Base-by-base conservation (phyloP, 176 grass and related monocot species). In the Echinochloa phyllopogon region DNA sequence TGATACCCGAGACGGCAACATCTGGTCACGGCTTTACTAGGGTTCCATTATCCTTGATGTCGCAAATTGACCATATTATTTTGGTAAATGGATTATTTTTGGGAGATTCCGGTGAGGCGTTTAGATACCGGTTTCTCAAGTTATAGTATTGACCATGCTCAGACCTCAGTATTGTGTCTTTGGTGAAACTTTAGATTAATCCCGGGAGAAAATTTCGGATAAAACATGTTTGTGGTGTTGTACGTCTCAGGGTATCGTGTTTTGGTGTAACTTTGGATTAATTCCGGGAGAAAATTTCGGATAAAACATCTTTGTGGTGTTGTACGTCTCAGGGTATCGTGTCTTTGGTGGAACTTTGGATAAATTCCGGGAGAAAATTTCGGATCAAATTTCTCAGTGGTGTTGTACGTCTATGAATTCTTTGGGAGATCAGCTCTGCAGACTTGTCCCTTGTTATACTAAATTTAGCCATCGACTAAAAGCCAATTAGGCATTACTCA, bases 1-100 rank as follows among this genome's bases (percentile, higher is more conserved):
- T 78, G 69, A 77, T 52, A 60, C 74, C 43, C 10, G 18, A 43
- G 53, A 85, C 14, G 37, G 69, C 42, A 16, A 55, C 12, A 36
- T 73, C 70, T 51, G 45, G 10, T 27, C 4, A 15, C 18, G 25
- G 25, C 51, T 48, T 58, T 3, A 7, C 18, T 53, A 64, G n/a
- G 11, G 2, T 64, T 53, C 2, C 21, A n/a, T 81, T 58, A 81
- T 81, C 17, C 38, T 25, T 47, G 27, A 25, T 57, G 40, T 41
- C 6, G 6, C 37, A 76, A 38, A n/a, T 40, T n/a, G 29, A 6
- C 49, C 16, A 10, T 51, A 9, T 25, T 52, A 18, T 74, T 27
- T 10, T 27, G 8, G 17, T 51, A 10, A 16, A 20, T 36, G 17
- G 16, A 6, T 11, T 21, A 3, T 17, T 74, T 73, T 51, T 6